A percentile compares a stretch with the other conserved stretches of the same genome.
Evolutionary conservation across 2,329 filamentous ascomycete genomes (phyloP).

Genomic region (Thelonectria rubi): DNA sequence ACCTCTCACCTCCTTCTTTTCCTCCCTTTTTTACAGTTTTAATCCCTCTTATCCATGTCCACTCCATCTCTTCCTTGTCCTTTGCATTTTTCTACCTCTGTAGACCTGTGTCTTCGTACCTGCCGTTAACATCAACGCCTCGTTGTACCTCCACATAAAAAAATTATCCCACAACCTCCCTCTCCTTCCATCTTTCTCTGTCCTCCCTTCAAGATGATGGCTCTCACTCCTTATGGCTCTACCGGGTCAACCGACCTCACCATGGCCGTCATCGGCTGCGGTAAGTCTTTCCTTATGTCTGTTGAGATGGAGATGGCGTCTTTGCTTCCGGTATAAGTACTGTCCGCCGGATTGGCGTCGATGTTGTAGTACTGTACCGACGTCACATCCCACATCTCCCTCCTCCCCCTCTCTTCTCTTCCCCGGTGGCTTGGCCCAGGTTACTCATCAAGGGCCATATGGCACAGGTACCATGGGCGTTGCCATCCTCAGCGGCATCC

Average conservation of each 20-base stretch:
- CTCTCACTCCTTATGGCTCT: constrained; percentile 49
- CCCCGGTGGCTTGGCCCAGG: constrained; percentile 8
- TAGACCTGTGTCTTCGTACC: constrained; percentile 12
- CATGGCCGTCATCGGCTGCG: constrained; percentile 83
- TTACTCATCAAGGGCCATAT: constrained; percentile 26
- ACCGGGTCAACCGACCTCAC: constrained; percentile 63
- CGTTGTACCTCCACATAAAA: no score
- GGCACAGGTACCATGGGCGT: constrained; percentile 81
- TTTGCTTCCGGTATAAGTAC: constrained; percentile 14
- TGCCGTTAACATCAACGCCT: constrained; percentile 1
- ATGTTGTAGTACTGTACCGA: constrained; percentile 22
- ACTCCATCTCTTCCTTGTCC: constrained; percentile 1
- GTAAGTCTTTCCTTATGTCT: constrained; percentile 57
- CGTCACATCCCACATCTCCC: constrained; percentile 5
- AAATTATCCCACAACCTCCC: constrained; percentile 13
- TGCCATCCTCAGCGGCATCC: constrained; percentile 82
- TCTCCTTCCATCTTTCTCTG: constrained; percentile 3
- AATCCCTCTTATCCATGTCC: constrained; percentile 10
- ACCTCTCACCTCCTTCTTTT: constrained; percentile 5
- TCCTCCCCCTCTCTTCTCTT: constrained; percentile 4
- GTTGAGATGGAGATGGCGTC: constrained; percentile 16
- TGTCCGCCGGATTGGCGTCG: constrained; percentile 25
- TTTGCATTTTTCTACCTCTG: constrained; percentile 1
- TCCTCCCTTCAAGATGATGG: constrained; percentile 40
- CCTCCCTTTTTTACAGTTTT: neutral